These are phyloP conservation scores for Micractinium conductrix DNA, from an alignment of 139 green algal species.

Conservation along the genomic window DNA sequence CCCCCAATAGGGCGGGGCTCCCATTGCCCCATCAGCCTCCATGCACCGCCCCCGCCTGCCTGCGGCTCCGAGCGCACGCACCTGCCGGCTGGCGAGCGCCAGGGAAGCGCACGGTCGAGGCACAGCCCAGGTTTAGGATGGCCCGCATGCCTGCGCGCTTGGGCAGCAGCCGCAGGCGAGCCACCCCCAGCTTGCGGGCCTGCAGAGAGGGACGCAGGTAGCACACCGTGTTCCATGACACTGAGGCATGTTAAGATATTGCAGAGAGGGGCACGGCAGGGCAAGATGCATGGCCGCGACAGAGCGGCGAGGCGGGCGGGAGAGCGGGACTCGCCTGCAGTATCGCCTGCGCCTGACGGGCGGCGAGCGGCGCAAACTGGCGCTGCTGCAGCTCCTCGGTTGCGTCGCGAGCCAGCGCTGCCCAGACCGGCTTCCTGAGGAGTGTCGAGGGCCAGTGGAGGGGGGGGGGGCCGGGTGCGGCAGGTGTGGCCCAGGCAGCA, in stretches of 20 bases:
- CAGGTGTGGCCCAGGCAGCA: background rate
- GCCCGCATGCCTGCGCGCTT: slow-evolving; percentile 78
- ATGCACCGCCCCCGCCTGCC: too few relatives aligned
- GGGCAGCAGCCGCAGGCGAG: slow-evolving; percentile 80
- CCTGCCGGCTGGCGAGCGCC: slow-evolving; percentile 2
- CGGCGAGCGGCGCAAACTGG: slow-evolving; percentile 43
- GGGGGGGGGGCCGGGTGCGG: too few relatives aligned
- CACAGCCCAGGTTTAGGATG: slow-evolving; percentile 78
- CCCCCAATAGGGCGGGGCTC: too few relatives aligned
- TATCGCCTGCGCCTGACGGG: slow-evolving; percentile 31
- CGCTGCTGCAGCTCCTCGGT: slow-evolving; percentile 46
- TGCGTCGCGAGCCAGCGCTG: slow-evolving; percentile 47
- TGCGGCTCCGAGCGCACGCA: too few relatives aligned
- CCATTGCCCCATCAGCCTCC: too few relatives aligned
- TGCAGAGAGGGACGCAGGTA: background rate
- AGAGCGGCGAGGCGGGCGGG: too few relatives aligned
- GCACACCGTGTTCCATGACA: too few relatives aligned
- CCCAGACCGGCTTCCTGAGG: slow-evolving; percentile 85
- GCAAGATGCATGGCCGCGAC: too few relatives aligned
- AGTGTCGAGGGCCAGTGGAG: background rate
- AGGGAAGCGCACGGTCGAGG: slow-evolving; percentile 51
- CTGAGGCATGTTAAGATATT: too few relatives aligned
- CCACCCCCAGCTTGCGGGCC: slow-evolving; percentile 70
- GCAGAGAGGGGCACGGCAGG: too few relatives aligned
- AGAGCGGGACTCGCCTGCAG: slow-evolving; percentile 42